Evolutionary conservation across 805 yeast species (phyloP).

Genomic region (Hanseniaspora lindneri): DNA sequence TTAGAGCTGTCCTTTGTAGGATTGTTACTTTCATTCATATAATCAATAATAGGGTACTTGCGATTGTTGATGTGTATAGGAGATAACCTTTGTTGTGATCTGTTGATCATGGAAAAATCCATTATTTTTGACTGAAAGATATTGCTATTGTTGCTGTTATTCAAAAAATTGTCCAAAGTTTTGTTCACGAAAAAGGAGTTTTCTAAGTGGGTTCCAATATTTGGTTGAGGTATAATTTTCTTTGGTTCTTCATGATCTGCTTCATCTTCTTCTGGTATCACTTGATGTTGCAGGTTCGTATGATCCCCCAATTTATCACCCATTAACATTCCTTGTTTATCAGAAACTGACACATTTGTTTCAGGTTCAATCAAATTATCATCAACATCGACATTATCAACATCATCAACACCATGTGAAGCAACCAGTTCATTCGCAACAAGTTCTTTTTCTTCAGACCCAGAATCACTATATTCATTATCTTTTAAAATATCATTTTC

Average conservation of each 20-base stretch:
- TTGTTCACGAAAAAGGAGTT: background rate
- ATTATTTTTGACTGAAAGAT: constrained; percentile 9
- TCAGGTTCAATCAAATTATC: too few relatives aligned
- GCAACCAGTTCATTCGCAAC: too few relatives aligned
- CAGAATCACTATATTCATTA: too few relatives aligned
- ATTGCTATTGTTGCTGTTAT: background rate
- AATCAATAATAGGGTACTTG: constrained; percentile 12
- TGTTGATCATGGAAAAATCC: constrained; percentile 10
- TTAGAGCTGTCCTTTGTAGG: background rate
- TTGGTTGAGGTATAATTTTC: too few relatives aligned
- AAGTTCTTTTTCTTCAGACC: too few relatives aligned
- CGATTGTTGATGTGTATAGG: constrained; percentile 15
- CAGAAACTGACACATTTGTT: too few relatives aligned
- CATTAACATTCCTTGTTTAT: too few relatives aligned
- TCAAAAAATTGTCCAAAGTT: background rate
- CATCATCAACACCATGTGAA: too few relatives aligned
- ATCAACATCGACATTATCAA: too few relatives aligned
- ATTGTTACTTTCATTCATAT: constrained; percentile 4
- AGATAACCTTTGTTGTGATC: constrained; percentile 14
- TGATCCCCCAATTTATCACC: too few relatives aligned
- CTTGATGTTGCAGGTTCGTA: constrained; percentile 1
- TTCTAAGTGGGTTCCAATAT: background rate
- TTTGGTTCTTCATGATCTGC: background rate
- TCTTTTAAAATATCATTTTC: background rate
- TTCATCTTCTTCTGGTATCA: constrained; percentile 12